Evolutionary conservation across 352 stramenopile genomes (phyloP), one percentile per base, ranked within the genome.

Genomic region (Plasmopara muralis): DNA sequence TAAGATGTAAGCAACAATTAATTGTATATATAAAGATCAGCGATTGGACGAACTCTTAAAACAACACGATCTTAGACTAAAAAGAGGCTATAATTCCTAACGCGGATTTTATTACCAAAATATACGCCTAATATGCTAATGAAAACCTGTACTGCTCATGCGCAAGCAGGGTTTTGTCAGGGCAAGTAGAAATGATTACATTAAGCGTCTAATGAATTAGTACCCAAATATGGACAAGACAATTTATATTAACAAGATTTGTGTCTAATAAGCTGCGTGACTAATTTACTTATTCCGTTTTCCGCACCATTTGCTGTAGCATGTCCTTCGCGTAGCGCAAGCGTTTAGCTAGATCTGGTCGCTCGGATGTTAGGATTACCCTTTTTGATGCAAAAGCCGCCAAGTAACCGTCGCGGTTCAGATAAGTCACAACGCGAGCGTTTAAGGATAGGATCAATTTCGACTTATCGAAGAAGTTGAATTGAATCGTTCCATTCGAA

Each of bases 401-500:
- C 8, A 92, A 61, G 40, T 76, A 64, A 29, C 83, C 79, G 0
- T 90, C 61, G 35, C 93, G 94, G 52, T 94, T 74, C 3, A 91
- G 37, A 54, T 86, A 92, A n/a, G 95, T 98, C 37, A 95, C 84
- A 9, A 89, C 61, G 6, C 87, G 87, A 8, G 89, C 93, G 50
- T 96, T 82, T 2, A 82, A 63, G 1, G 91, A 97, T 35, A 99
- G 71, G 40, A 98, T 64, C 5, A 99, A 77, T 64, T 98, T 97
- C 10, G 96, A 98, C 39, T 89, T 69, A 67, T 99, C 96, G 53
- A 97, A 98, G 62, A 99, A 99, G 37, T 97, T 90, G 43, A 96
- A 89, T 69, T 97, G 89, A 34, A 98, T 86, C 29, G 92, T 97
- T 47, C 92, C 74, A 71, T 98, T 98, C 18, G 92, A 98, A 28